Percentiles rank a stretch among this genome's conserved stretches.
These are phyloP conservation scores for Phylloporus sp. DNA, from an alignment of 768 basidiomycete species.

Conservation along the genomic window DNA sequence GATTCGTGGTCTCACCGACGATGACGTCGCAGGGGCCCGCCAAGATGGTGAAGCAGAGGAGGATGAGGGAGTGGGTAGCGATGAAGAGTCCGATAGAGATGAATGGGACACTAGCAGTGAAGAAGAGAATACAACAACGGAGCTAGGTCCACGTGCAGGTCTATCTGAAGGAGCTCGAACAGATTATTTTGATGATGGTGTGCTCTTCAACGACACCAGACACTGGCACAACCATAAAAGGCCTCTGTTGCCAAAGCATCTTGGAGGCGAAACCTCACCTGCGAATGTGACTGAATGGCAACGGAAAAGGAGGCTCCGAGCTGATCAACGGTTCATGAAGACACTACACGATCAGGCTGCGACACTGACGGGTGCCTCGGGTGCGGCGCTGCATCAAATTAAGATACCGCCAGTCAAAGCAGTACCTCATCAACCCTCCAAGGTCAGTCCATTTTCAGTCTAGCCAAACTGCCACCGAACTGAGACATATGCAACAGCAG, in stretches of 20 bases:
- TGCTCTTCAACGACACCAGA: constrained; percentile 44
- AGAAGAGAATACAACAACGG: constrained; percentile 13
- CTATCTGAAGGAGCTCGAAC: not conserved
- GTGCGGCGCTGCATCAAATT: constrained; percentile 47
- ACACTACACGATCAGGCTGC: constrained; percentile 54
- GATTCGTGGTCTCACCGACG: constrained; percentile 22
- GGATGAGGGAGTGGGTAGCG: constrained; percentile 17
- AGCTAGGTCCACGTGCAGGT: not conserved
- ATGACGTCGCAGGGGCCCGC: constrained; percentile 3
- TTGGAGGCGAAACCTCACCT: constrained; percentile 42
- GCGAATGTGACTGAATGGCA: constrained; percentile 33
- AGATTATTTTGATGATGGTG: constrained; percentile 37
- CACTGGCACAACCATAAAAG: constrained; percentile 59
- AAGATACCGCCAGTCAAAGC: constrained; percentile 45
- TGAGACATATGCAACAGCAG: constrained; percentile 4
- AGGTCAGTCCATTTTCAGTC: constrained; percentile 5
- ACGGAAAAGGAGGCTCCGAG: constrained; percentile 35
- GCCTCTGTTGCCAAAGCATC: constrained; percentile 49
- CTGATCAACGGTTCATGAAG: constrained; percentile 58
- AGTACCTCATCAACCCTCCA: constrained; percentile 6
- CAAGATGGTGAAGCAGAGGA: not conserved
- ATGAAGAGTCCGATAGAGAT: constrained; percentile 15
- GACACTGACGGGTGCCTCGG: constrained; percentile 61
- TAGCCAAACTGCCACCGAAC: not conserved
- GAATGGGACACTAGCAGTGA: constrained; percentile 20